These are phyloP conservation scores for Malania oleifera DNA, from an alignment of 164 flowering plant species.

Conservation along the genomic window DNA sequence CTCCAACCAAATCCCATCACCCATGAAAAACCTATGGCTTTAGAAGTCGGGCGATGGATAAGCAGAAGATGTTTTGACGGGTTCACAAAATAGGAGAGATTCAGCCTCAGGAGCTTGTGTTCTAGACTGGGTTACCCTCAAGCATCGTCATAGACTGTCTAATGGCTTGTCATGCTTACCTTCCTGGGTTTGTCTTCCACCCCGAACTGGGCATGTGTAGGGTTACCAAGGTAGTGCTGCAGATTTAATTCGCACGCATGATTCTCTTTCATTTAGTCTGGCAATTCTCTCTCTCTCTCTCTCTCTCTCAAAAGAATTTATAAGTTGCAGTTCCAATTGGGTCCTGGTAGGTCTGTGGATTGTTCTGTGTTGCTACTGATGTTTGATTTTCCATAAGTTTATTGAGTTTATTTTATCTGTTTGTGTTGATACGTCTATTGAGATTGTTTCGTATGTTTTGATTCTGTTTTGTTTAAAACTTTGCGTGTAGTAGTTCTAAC, in stretches of 20 bases:
- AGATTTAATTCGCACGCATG: neutral
- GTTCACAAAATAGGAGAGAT: neutral
- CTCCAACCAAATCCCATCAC: no score
- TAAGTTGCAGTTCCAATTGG: neutral
- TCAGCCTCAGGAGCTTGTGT: conserved; percentile 13
- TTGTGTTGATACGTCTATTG: neutral
- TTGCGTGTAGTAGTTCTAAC: neutral
- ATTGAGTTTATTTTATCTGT: neutral
- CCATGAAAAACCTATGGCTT: neutral
- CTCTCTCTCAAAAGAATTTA: neutral
- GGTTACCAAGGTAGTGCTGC: conserved; percentile 36
- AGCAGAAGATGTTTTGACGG: conserved; percentile 15
- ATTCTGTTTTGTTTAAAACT: neutral
- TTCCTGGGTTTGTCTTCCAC: conserved; percentile 27
- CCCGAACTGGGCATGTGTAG: conserved; percentile 29
- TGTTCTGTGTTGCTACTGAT: neutral
- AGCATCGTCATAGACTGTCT: conserved; percentile 34
- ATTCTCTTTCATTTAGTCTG: neutral
- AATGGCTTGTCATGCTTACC: conserved; percentile 52
- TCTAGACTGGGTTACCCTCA: conserved; percentile 30
- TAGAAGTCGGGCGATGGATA: conserved; percentile 20
- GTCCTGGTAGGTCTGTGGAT: no score
- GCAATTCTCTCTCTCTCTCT: no score
- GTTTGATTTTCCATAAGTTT: no score
- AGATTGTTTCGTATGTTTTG: neutral